A percentile compares a stretch with the other conserved stretches of the same genome.
These are phyloP conservation scores for Pichia sp. DNA, from an alignment of 1,139 yeast genomes.

Conservation along the genomic window DNA sequence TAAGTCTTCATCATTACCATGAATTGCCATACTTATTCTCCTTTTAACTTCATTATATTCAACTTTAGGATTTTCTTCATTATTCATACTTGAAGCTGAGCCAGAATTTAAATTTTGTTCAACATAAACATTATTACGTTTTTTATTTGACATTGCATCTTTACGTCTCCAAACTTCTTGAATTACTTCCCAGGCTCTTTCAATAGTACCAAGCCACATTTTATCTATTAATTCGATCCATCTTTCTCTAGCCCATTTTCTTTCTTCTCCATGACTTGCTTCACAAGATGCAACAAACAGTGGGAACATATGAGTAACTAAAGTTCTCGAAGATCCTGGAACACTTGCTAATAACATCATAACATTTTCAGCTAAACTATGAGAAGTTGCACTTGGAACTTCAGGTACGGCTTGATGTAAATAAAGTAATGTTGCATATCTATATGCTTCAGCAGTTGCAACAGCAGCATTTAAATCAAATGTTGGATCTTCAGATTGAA, in stretches of 20 bases:
- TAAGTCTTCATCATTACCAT: slow-evolving; percentile 39
- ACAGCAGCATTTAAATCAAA: slow-evolving; percentile 57
- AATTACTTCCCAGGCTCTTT: slow-evolving; percentile 61
- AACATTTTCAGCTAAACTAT: slow-evolving; percentile 53
- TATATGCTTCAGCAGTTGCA: slow-evolving; percentile 64
- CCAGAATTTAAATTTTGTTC: slow-evolving; percentile 8
- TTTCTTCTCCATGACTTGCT: slow-evolving; percentile 50
- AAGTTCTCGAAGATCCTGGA: slow-evolving; percentile 52
- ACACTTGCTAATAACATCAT: slow-evolving; percentile 56
- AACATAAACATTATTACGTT: neutral
- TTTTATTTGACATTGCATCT: slow-evolving; percentile 35
- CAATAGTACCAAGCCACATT: slow-evolving; percentile 62
- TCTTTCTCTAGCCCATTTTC: slow-evolving; percentile 56
- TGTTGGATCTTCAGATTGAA: slow-evolving; percentile 37
- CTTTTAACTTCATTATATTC: slow-evolving; percentile 22
- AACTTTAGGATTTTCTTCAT: slow-evolving; percentile 22
- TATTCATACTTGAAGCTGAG: slow-evolving; percentile 13
- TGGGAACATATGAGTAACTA: slow-evolving; percentile 58
- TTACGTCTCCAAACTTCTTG: slow-evolving; percentile 64
- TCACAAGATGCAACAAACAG: slow-evolving; percentile 60
- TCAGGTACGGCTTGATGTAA: slow-evolving; percentile 69
- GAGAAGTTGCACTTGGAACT: slow-evolving; percentile 50
- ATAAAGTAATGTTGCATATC: slow-evolving; percentile 52
- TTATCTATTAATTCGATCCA: slow-evolving; percentile 50
- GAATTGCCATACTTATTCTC: slow-evolving; percentile 34